phyloP scores from a whole-genome alignment of 805 yeast genomes.

The Ogataea nonfermentans region DNA sequence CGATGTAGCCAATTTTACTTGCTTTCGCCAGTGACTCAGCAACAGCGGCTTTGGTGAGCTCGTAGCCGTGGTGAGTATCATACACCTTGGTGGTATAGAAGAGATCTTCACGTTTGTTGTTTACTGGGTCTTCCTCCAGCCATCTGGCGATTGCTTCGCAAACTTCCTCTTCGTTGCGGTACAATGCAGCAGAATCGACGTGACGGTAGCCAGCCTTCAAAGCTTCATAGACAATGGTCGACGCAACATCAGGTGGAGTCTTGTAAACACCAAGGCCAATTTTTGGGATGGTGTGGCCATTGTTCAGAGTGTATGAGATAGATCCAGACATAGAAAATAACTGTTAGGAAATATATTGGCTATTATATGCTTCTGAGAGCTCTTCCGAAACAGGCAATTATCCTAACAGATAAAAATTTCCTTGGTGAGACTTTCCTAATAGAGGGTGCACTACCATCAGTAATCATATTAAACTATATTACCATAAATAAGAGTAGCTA shows the following conservation, averaged over 20 bases:
- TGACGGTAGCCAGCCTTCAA: constrained; percentile 68
- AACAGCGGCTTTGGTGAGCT: constrained; percentile 41
- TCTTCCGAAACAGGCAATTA: no score
- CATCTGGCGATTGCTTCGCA: constrained; percentile 56
- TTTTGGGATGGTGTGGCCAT: constrained; percentile 54
- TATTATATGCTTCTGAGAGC: not conserved
- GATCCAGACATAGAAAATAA: constrained; percentile 4
- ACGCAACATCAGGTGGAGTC: constrained; percentile 39
- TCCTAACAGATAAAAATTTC: no score
- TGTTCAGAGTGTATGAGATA: constrained; percentile 38
- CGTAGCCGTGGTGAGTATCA: constrained; percentile 35
- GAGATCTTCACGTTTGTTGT: constrained; percentile 36
- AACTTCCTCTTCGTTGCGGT: constrained; percentile 61
- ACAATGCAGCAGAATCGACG: constrained; percentile 68
- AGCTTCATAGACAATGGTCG: constrained; percentile 53
- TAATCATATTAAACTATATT: not conserved
- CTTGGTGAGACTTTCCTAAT: not conserved
- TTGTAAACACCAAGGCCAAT: constrained; percentile 57
- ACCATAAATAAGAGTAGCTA: constrained; percentile 9
- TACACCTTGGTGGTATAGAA: constrained; percentile 42
- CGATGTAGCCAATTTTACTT: constrained; percentile 48
- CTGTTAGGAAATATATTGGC: not conserved
- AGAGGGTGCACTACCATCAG: not conserved
- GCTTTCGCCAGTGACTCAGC: constrained; percentile 42
- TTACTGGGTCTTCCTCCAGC: constrained; percentile 27